Base-by-base conservation (phyloP, 495 filamentous ascomycete species). In the Aspergillus cristatus region DNA sequence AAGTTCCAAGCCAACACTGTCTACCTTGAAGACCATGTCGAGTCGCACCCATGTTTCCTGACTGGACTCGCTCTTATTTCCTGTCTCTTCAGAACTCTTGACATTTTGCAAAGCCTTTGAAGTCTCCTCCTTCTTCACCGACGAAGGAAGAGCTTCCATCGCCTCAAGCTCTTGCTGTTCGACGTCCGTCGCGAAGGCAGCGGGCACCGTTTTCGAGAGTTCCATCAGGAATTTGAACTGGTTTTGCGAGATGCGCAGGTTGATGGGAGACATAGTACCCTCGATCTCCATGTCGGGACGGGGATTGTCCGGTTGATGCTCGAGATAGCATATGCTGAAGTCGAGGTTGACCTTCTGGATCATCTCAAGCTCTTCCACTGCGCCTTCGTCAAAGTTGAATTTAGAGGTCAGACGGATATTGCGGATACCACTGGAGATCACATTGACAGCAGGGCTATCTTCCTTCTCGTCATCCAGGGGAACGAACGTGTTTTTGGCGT, bases 301-400 rank as follows among this genome's bases (percentile, higher is more conserved):
- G 45, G 90, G 77, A 37, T 74, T 68, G 32, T 82, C 81, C 26
- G 73, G 58, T 40, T 78, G 76, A 53, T 97, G 91, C 48, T 97
- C 91, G 5, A 85, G 72, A 51, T 93, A 88, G 16, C 82, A 94
- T 40, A 97, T 77, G 34, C 81, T 82, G 61, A 96, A 96, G 24
- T 82, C 84, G 25, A 98, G 67, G 52, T 97, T 90, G 12, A 97
- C 86, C 46, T 96, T 89, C 51, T 97, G 86, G 41, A 98, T 89
- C 64, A 98, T 82, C 56, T 98, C 86, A 15, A 97, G 70, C 50
- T 94, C 88, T 58, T 98, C 90, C 0, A 74, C 72, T 36, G 75
- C 57, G 31, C 76, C 76, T 20, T 78, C 74, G 8, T 70, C 62
- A 45, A 89, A 96, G 53, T 96, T 75, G 56, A 97, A 91, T 28